Percentiles rank a stretch among this genome's conserved stretches.
phyloP scores from a whole-genome alignment of 2,329 filamentous ascomycete genomes.

The Alternaria viburni region DNA sequence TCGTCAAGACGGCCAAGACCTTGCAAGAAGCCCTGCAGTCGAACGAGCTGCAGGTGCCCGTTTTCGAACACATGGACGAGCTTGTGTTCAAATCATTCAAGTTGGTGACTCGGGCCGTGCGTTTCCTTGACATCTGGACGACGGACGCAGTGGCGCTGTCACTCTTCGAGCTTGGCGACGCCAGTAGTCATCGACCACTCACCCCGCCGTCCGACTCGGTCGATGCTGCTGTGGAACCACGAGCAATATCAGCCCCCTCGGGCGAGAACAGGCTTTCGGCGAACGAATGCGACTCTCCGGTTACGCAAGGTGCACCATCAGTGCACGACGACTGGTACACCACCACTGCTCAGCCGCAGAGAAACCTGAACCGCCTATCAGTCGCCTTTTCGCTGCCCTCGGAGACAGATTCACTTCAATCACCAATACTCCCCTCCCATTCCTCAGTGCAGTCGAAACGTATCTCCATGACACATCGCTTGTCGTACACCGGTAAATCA shows the following conservation, averaged over 20 bases:
- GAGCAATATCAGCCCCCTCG: slow-evolving; percentile 29
- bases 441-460: slow-evolving; percentile 51
- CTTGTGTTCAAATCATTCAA: slow-evolving; percentile 94
- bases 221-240: slow-evolving; percentile 39
- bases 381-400: slow-evolving; percentile 49
- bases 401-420: slow-evolving; percentile 43
- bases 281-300: slow-evolving; percentile 48
- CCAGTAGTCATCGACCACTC: slow-evolving; percentile 41
- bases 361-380: slow-evolving; percentile 39
- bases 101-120: slow-evolving; percentile 87
- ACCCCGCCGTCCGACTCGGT: slow-evolving; percentile 49
- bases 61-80: slow-evolving; percentile 84
- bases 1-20: slow-evolving; percentile 88
- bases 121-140: slow-evolving; percentile 86
- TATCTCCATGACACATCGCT: slow-evolving; percentile 69
- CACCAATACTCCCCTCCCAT: slow-evolving; percentile 33
- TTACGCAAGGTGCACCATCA: slow-evolving; percentile 43
- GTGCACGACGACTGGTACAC: slow-evolving; percentile 36
- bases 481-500: slow-evolving; percentile 75
- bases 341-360: slow-evolving; percentile 37
- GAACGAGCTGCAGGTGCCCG: slow-evolving; percentile 47
- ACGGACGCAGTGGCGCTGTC: slow-evolving; percentile 62
- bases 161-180: slow-evolving; percentile 41
- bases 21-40: slow-evolving; percentile 73
- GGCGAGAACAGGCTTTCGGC: slow-evolving; percentile 49